phyloP scores from a whole-genome alignment of 208 protist genomes.

The Histomonas meleagridis region DNA sequence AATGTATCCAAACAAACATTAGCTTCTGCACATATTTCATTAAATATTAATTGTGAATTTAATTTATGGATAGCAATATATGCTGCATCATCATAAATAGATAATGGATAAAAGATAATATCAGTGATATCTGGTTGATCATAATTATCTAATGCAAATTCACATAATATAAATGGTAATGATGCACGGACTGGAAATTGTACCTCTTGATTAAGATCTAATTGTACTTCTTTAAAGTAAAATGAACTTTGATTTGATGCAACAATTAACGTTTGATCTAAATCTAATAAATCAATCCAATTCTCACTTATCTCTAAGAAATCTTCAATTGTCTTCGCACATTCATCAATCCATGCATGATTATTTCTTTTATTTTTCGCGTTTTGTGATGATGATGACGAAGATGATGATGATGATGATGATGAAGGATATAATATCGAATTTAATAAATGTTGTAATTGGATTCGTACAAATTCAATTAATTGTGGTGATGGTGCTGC shows the following conservation, averaged over 20 bases:
- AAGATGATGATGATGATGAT: too few relatives aligned
- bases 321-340: neutral
- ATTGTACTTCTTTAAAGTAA: conserved; percentile 18
- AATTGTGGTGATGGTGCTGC: neutral
- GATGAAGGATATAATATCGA: neutral
- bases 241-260: neutral
- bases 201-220: neutral
- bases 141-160: neutral
- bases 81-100: conserved; percentile 14
- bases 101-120: conserved; percentile 14
- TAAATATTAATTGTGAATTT: neutral
- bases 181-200: neutral
- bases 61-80: neutral
- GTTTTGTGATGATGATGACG: too few relatives aligned
- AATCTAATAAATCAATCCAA: neutral
- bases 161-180: neutral
- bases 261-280: neutral
- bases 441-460: neutral
- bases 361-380: neutral
- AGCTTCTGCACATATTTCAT: conserved; percentile 15
- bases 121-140: neutral
- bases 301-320: neutral
- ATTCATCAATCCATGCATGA: neutral
- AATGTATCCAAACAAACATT: neutral
- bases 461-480: neutral